Percentiles rank a stretch among this genome's conserved stretches.
phyloP scores from a whole-genome alignment of 768 basidiomycete species.

The Amanita jacksonii region DNA sequence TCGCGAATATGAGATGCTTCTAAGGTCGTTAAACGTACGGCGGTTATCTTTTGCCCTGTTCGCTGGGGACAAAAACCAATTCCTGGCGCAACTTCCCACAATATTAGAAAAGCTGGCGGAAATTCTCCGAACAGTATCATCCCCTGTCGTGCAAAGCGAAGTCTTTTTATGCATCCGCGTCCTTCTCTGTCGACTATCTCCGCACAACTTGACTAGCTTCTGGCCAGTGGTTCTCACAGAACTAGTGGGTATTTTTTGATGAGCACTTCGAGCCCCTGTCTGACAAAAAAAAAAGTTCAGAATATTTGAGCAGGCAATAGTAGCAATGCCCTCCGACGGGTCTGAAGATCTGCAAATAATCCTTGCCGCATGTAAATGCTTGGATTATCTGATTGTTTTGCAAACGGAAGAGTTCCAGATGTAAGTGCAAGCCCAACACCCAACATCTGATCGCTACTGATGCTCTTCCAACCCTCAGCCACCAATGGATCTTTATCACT shows the following conservation, averaged over 20 bases:
- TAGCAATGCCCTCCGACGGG: constrained; percentile 62
- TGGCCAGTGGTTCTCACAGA: constrained; percentile 96
- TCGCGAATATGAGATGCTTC: constrained; percentile 85
- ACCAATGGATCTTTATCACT: constrained; percentile 98
- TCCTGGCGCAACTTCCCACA: constrained; percentile 77
- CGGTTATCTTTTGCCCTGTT: constrained; percentile 83
- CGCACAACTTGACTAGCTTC: constrained; percentile 88
- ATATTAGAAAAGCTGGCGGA: constrained; percentile 99
- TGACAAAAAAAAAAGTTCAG: constrained; percentile 52
- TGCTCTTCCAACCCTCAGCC: constrained; percentile 31
- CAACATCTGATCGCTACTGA: not conserved
- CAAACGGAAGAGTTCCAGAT: constrained; percentile 98
- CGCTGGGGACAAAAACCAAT: constrained; percentile 84
- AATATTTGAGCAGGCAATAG: constrained; percentile 76
- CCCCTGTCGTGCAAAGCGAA: constrained; percentile 85
- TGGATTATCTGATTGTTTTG: constrained; percentile 85
- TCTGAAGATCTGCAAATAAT: constrained; percentile 80
- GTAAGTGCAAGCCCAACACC: constrained; percentile 31
- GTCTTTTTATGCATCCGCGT: constrained; percentile 92
- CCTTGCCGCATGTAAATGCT: constrained; percentile 85
- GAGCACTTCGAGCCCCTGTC: not conserved
- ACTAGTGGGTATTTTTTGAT: constrained; percentile 40
- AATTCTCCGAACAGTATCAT: constrained; percentile 67
- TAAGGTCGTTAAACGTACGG: constrained; percentile 79
- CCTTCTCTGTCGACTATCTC: constrained; percentile 79